Conservation (phyloP, 106 monocot species). For the Dendrobium officinale region DNA sequence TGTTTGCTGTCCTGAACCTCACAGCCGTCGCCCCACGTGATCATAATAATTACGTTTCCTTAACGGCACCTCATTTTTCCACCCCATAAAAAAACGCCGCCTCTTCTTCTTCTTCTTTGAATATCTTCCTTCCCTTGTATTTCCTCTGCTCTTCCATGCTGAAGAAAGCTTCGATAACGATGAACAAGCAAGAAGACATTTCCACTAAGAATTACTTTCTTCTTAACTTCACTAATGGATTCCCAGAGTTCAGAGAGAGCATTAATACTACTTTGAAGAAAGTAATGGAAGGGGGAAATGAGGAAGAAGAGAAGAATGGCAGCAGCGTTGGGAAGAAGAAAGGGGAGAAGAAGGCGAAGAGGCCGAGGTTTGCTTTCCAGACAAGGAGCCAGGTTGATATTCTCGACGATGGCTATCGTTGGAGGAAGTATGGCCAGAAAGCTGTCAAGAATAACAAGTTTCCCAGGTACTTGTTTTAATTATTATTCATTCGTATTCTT, state of each 20-base stretch:
- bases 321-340: conserved; percentile 11
- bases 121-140: not conserved
- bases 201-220: not conserved
- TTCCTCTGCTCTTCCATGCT: not conserved
- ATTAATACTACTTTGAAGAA: not conserved
- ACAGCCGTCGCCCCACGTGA: no score
- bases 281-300: not conserved
- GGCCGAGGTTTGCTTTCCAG: conserved; percentile 63
- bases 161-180: not conserved
- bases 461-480: conserved; percentile 49
- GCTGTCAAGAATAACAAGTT: conserved; percentile 92
- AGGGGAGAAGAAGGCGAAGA: conserved; percentile 57
- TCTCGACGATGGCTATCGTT: conserved; percentile 89
- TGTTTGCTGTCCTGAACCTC: no score
- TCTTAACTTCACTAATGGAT: not conserved
- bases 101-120: not conserved
- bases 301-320: not conserved
- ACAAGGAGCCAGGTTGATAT: conserved; percentile 92
- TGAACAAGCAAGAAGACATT: not conserved
- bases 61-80: not conserved
- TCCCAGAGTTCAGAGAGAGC: not conserved
- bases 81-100: not conserved
- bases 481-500: no score
- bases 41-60: not conserved
- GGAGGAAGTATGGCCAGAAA: conserved; percentile 99